phyloP scores from a whole-genome alignment of 1,139 yeast species.

The Trichomonascaceae sp. region DNA sequence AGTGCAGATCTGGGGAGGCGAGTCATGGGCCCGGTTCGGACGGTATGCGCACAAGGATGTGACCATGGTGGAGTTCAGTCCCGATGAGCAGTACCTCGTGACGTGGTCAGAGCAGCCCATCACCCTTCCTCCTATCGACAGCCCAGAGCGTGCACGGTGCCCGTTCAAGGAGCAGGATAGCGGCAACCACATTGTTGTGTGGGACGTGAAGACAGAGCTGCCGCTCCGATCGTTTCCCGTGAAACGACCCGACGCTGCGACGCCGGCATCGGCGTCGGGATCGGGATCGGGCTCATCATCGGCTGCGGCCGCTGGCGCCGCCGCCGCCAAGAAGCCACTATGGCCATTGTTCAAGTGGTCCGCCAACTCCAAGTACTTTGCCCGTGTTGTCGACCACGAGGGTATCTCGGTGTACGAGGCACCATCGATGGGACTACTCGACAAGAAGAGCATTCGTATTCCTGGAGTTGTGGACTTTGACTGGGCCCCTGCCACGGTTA shows the following conservation, averaged over 20 bases:
- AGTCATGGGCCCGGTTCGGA: slow-evolving; percentile 50
- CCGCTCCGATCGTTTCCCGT: slow-evolving; percentile 85
- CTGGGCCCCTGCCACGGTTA: slow-evolving; percentile 85
- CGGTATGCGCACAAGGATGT: slow-evolving; percentile 86
- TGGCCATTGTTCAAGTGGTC: slow-evolving; percentile 99
- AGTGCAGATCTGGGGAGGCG: slow-evolving; percentile 94
- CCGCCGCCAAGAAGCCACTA: slow-evolving; percentile 50
- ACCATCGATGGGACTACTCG: slow-evolving; percentile 62
- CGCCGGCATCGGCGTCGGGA: slow-evolving; percentile 5
- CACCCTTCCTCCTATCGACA: slow-evolving; percentile 50
- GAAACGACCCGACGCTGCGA: slow-evolving; percentile 36
- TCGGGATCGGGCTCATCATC: slow-evolving; percentile 2
- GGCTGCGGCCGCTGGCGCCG: slow-evolving; percentile 12
- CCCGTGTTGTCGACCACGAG: slow-evolving; percentile 90
- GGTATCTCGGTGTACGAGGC: slow-evolving; percentile 66
- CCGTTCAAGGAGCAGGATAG: slow-evolving; percentile 83
- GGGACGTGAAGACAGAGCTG: slow-evolving; percentile 80
- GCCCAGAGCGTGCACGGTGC: slow-evolving; percentile 48
- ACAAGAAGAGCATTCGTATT: slow-evolving; percentile 73
- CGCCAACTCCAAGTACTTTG: slow-evolving; percentile 83
- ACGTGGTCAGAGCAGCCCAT: slow-evolving; percentile 86
- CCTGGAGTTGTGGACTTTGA: slow-evolving; percentile 86
- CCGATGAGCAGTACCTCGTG: slow-evolving; percentile 79
- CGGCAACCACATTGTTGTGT: slow-evolving; percentile 88
- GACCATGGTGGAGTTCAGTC: slow-evolving; percentile 82